Evolutionary conservation across 2,329 filamentous ascomycete species (phyloP), one percentile per base, ranked within the genome.

Genomic region (Aspergillus sp.): DNA sequence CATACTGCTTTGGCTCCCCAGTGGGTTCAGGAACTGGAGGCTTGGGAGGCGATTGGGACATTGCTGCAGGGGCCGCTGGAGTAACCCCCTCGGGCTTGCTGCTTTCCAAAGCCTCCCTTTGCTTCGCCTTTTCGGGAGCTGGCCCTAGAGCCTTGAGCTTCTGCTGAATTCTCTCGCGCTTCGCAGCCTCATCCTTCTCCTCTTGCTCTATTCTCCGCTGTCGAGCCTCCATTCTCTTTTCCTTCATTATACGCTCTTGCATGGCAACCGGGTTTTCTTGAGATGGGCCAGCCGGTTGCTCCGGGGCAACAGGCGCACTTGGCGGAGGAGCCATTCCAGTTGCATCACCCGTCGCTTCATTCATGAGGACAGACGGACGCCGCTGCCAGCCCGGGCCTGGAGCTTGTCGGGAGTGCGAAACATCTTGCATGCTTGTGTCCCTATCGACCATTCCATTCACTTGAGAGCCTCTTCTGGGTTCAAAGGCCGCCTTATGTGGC

Each of bases 241-340:
- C 72, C 37, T 68, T 70, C 71, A 78, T 76, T 15, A 77, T 63
- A 19, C 71, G 68, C 53, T 75, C 68, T 49, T 79, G 76, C 29
- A 71, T 61, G 35, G 63, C 67, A 27, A 74, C 61, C 11, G 60
- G 51, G 37, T 64, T 60, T 41, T 64, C 60, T 29, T 52, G 44
- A 15, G 40, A 36, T 12, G 34, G 34, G 16, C 27, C 30, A 17
- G 41, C 32, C 15, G 37, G 44, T 34, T 44, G 47, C 32, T 48
- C 45, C 12, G 39, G 19, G 28, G 37, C 36, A 17, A 35, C 29
- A 27, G 38, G 16, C 24, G 38, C 35, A 26, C 41, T 28, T 22
- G 37, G 33, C 26, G 52, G 49, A 26, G 41, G 29, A 25, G 44
- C 33, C 12, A 42, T 45, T 17, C 34, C 30, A 30, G 45, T 36